Evolutionary conservation across 2,329 filamentous ascomycete genomes (phyloP), one percentile per base, ranked within the genome.

Genomic region (Ophidiomyces ophidiicola): DNA sequence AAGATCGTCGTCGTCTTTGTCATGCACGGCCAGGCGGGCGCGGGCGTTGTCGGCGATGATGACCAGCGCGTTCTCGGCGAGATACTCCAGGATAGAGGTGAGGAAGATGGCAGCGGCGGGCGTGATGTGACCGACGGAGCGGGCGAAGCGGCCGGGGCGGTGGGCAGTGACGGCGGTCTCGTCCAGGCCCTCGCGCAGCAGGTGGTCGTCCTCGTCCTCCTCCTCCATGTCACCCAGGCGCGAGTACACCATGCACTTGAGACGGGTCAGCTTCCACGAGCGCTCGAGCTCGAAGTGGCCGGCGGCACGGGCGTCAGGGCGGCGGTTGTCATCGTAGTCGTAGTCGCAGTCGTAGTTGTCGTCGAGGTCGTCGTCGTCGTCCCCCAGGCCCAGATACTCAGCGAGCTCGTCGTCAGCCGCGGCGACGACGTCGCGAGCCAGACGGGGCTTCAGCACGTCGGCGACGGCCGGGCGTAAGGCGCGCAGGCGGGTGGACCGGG

Each of bases 181-280:
- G 29, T 67, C 63, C 58, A 88, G 68, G 28, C 82, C 74, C 42
- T 90, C 85, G 51, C 85, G 77, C 47, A 86, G 78, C 56, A 92
- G 82, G 53, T 84, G 84, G 36, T 78, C 76, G 54, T 94, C 88
- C 59, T 96, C 90, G 48, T 98, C 90, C 49, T 96, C 87, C 62
- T 98, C 90, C 59, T 98, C 92, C 72, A 98, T 78, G 55, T 98
- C 88, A 31, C 90, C 90, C 5, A 98, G 68, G 6, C 90, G 87
- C 6, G 87, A 96, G 58, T 96, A 96, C 15, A 98, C 88, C 90
- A 98, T 98, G 59, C 90, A 94, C 44, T 90, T 77, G 52, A 98
- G 65, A 39, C 90, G 77, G 0, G 87, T 90, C 49, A 90, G 75
- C 65, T 92, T 94, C 87, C 90, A 98, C 12, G 87, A 80, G 41